phyloP scores from a whole-genome alignment of 2,329 filamentous ascomycete species.

The Parascedosporium putredinis region DNA sequence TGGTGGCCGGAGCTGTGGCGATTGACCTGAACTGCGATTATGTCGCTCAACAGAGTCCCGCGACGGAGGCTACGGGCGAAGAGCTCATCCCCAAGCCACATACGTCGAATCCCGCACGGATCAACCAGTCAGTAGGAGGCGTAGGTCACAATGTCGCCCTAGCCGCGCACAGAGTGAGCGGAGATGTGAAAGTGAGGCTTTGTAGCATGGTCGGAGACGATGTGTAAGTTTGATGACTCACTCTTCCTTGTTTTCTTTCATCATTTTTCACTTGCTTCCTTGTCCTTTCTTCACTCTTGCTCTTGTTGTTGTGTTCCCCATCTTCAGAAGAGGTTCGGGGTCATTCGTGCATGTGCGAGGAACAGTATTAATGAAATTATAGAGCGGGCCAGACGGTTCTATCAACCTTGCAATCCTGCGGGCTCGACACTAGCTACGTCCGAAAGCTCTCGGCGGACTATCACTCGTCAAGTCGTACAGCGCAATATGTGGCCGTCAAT shows the following conservation, averaged over 20 bases:
- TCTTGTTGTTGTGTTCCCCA: background rate
- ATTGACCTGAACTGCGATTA: conserved; percentile 83
- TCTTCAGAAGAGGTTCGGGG: too few species aligned
- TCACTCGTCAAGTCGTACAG: conserved; percentile 53
- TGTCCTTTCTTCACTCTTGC: background rate
- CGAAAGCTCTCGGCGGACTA: conserved; percentile 39
- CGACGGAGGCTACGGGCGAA: conserved; percentile 15
- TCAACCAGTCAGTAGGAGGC: conserved; percentile 76
- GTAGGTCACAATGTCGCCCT: conserved; percentile 88
- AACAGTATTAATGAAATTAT: background rate
- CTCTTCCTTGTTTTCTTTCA: too few species aligned
- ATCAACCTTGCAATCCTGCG: conserved; percentile 50
- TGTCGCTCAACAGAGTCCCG: conserved; percentile 9
- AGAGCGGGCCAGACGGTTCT: conserved; percentile 67
- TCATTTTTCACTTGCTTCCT: too few species aligned
- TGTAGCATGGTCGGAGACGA: conserved; percentile 79
- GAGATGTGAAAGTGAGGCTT: conserved; percentile 52
- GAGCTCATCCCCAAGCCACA: conserved; percentile 42
- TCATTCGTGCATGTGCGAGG: too few species aligned
- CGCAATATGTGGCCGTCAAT: conserved; percentile 88
- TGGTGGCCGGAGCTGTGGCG: conserved; percentile 85
- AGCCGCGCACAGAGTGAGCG: conserved; percentile 61
- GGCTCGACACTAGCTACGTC: conserved; percentile 56
- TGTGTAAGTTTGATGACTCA: too few species aligned
- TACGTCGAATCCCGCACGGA: conserved; percentile 78